Base-by-base conservation (phyloP, 2,329 filamentous ascomycete species). In the Aspergillus sp. region DNA sequence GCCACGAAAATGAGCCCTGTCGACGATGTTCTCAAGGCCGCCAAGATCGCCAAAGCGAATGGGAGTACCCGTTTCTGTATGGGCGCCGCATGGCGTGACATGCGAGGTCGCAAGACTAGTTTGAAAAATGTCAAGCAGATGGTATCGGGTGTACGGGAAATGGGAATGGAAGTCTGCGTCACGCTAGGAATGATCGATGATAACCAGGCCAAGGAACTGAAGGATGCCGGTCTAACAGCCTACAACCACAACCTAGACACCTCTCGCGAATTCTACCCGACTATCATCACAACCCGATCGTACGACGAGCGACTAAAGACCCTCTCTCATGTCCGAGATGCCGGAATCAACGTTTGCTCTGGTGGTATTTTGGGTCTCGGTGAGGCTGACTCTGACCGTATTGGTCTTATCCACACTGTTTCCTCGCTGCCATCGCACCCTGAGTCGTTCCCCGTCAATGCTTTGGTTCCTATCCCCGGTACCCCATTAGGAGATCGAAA, bases 191-290 rank as follows among this genome's bases (percentile, higher is more conserved):
- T 96, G 92, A 91, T 96, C 66, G 90, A 96, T 73, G 83, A 81
- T 5, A 80, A 82, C 63, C 91, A 96, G 79, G 92, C 92, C 26
- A 84, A 84, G 68, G 89, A 95, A 77, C 83, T 96, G 63, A 92
- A 91, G 71, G 85, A 86, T 2, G 92, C 91, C 0, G 92, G 92
- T 0, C 76, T 96, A 66, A 96, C 92, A 15, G 92, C 92, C 0
- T 96, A 96, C 76, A 96, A 96, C 77, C 92, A 96, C 81, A 96
- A 96, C 71, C 83, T 96, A 63, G 92, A 96, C 76, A 96, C 92
- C 1, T 91, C 88, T 55, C 84, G 92, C 64, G 92, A 96, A 77
- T 91, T 91, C 74, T 96, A 96, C 70, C 91, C 92, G 0, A 87
- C 82, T 39, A 83, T 96, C 67, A 96, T 96, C 74, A 89, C 90